Evolutionary conservation across 1,139 yeast species (phyloP), one percentile per base, ranked within the genome.

Genomic region (Protomyces inouyei): DNA sequence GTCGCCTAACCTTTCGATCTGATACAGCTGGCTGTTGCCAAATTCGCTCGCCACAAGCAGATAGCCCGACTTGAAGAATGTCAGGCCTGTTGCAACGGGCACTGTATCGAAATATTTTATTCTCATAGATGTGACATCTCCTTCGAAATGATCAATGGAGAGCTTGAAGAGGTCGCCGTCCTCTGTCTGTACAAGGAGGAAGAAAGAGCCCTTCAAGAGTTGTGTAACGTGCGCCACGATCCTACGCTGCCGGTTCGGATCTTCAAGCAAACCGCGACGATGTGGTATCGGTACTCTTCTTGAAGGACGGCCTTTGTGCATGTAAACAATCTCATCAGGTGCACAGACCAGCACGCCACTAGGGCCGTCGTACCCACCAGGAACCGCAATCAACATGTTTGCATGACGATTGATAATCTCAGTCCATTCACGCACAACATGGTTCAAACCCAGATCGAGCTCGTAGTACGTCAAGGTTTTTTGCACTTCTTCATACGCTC

Each of bases 401-500:
- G 82, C 80, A n/a, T 74, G 75, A 36, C 70, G 72, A 4, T 79
- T 78, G 2, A 83, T 75, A 9, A 70, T 73, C 40, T 76, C 80
- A 2, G 82, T 73, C 65, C 82, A 78, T 66, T 78, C 80, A 65
- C 81, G 82, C 1, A 87, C 79, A 1, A 91, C 82, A 72, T 87
- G 88, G 72, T 92, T 91, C 64, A 92, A 77, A 0, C 98, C 97
- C 61, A 88, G 81, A 73, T 93, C 98, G 37, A 92, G 76, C 72
- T 89, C 95, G 75, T 92, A 92, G 73, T 82, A 87, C 8, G 83
- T 81, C 66, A 92, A 75, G 51, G 73, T 71, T 55, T 71, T 67
- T 32, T 68, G 66, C 4, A 64, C 55, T 4, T 66, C 68, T 37
- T 70, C 73, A 61, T 68, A 70, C 1, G 71, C 73, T 45, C 60